phyloP scores from a whole-genome alignment of 2,329 filamentous ascomycete species.

The Sporothrix variecibatus region DNA sequence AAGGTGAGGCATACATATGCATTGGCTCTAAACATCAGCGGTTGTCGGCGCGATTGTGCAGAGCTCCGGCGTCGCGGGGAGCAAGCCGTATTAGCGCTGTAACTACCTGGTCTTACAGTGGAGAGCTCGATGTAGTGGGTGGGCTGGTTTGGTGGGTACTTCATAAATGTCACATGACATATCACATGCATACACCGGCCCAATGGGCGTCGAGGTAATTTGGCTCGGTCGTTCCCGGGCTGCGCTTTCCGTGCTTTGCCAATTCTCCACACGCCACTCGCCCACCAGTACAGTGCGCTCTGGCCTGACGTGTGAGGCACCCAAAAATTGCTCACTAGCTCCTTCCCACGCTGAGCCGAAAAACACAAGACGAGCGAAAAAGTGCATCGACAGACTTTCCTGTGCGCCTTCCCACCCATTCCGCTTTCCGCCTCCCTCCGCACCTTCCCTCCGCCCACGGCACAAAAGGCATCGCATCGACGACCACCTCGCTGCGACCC shows the following conservation, averaged over 20 bases:
- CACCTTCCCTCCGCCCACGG: slow-evolving; percentile 9
- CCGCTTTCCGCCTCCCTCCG: slow-evolving; percentile 35
- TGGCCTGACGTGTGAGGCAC: slow-evolving; percentile 31
- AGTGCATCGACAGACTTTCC: slow-evolving; percentile 27
- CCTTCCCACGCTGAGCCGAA: slow-evolving; percentile 28
- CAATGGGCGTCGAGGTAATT: slow-evolving; percentile 27
- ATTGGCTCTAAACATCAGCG: slow-evolving; percentile 6
- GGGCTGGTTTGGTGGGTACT: not conserved
- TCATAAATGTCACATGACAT: not conserved
- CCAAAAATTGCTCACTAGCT: slow-evolving; percentile 27
- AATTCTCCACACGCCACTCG: slow-evolving; percentile 13
- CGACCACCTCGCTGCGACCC: slow-evolving; percentile 1
- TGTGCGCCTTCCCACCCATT: slow-evolving; percentile 16
- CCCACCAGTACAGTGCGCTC: not conserved
- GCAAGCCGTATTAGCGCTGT: slow-evolving; percentile 11
- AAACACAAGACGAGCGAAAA: slow-evolving; percentile 26
- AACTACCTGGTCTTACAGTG: not conserved
- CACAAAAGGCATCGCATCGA: slow-evolving; percentile 5
- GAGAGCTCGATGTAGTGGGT: not conserved
- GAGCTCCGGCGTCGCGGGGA: slow-evolving; percentile 5
- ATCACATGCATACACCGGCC: slow-evolving; percentile 12
- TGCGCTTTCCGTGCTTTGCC: slow-evolving; percentile 14
- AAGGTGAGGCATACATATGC: slow-evolving; percentile 8
- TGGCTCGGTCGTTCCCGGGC: slow-evolving; percentile 30
- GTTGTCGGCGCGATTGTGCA: not conserved